These are phyloP conservation scores for Globisporangium yorkense DNA, from an alignment of 352 stramenopile species.

Conservation along the genomic window DNA sequence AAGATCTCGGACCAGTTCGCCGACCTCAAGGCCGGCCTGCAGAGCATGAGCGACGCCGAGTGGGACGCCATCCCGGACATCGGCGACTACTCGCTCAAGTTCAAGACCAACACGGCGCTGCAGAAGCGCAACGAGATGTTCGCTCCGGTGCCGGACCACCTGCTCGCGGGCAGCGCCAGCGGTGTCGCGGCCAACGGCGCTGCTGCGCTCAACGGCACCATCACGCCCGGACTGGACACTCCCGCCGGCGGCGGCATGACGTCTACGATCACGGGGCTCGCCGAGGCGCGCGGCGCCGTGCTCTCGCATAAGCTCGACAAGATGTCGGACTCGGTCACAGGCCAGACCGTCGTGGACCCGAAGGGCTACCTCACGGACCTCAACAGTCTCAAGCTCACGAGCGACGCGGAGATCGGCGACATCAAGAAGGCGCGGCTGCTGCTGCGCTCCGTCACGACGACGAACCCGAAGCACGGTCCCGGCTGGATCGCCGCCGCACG, in stretches of 20 bases:
- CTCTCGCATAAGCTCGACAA: conserved; percentile 95
- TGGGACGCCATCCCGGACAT: conserved; percentile 97
- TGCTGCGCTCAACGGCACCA: conserved; percentile 34
- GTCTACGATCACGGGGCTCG: conserved; percentile 83
- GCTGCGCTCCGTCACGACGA: conserved; percentile 95
- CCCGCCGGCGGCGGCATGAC: conserved; percentile 38
- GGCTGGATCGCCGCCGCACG: conserved; percentile 98
- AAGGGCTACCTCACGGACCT: conserved; percentile 98
- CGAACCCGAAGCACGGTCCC: conserved; percentile 97
- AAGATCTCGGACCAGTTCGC: conserved; percentile 97
- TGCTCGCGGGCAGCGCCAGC: conserved; percentile 70
- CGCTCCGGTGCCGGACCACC: conserved; percentile 92
- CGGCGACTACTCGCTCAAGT: conserved; percentile 93
- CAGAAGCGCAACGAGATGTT: conserved; percentile 93
- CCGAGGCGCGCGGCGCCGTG: conserved; percentile 90
- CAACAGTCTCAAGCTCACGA: conserved; percentile 92
- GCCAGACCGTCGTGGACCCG: conserved; percentile 96
- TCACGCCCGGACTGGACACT: conserved; percentile 58
- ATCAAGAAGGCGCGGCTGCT: conserved; percentile 98
- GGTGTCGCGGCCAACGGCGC: conserved; percentile 10
- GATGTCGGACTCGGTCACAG: conserved; percentile 95
- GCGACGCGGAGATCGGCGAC: conserved; percentile 95
- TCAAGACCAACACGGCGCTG: conserved; percentile 89
- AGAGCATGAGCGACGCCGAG: conserved; percentile 89
- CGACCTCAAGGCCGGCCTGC: conserved; percentile 94